These are phyloP conservation scores for Lathyrus aphaca DNA, from an alignment of 306 rosid species.

Conservation along the genomic window DNA sequence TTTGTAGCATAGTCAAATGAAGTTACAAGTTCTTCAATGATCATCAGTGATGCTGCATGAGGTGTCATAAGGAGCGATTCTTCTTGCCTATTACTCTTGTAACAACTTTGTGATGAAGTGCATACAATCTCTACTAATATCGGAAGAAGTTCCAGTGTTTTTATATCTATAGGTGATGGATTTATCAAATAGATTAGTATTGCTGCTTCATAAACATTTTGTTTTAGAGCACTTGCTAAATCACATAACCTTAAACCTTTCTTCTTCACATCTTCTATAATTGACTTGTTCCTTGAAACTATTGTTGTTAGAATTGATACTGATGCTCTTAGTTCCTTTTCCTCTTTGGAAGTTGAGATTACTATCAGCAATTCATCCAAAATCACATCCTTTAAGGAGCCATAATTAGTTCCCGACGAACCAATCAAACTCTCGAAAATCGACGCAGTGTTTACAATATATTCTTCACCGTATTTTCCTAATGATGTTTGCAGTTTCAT, in stretches of 20 bases:
- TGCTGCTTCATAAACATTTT: conserved; percentile 79
- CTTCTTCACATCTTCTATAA: conserved; percentile 69
- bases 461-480: conserved; percentile 59
- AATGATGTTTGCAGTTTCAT: conserved; percentile 42
- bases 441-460: conserved; percentile 59
- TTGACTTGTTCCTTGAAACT: conserved; percentile 65
- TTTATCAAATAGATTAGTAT: conserved; percentile 69
- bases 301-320: conserved; percentile 66
- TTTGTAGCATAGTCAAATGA: conserved; percentile 69
- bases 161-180: conserved; percentile 74
- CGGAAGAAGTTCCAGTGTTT: conserved; percentile 70
- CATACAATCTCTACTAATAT: conserved; percentile 66
- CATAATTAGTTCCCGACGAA: conserved; percentile 53
- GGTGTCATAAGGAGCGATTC: conserved; percentile 65
- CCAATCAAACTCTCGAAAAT: conserved; percentile 55
- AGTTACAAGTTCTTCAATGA: conserved; percentile 73
- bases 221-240: conserved; percentile 77
- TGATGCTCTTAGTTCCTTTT: conserved; percentile 65
- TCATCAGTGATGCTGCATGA: conserved; percentile 77
- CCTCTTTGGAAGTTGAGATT: conserved; percentile 76
- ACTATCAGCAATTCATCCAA: conserved; percentile 65
- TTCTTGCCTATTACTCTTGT: conserved; percentile 44
- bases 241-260: conserved; percentile 71
- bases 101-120: conserved; percentile 55
- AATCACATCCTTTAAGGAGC: conserved; percentile 69